Percentiles rank a stretch among this genome's conserved stretches.
Evolutionary conservation across 768 basidiomycete genomes (phyloP).

Genomic region (Mrakia blollopis): DNA sequence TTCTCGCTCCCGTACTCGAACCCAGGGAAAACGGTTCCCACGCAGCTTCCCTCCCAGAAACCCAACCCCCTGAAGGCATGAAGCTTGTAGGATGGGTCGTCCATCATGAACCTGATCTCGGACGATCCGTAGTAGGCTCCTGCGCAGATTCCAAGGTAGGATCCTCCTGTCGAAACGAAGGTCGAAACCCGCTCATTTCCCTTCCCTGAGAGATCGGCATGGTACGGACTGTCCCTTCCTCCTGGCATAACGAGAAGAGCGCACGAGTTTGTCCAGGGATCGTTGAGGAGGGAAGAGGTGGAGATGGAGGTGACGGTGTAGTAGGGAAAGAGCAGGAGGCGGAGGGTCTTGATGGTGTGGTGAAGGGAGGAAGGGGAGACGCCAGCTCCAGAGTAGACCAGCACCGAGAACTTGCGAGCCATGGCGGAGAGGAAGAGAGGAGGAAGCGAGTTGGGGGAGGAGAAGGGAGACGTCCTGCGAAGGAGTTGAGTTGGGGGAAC

Average conservation of each 20-base stretch:
- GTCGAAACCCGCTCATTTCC: slow-evolving; percentile 52
- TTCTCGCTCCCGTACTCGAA: slow-evolving; percentile 49
- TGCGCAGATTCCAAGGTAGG: slow-evolving; percentile 62
- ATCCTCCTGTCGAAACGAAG: slow-evolving; percentile 65
- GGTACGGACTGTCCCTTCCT: slow-evolving; percentile 50
- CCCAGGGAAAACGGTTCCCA: slow-evolving; percentile 48
- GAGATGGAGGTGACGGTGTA: slow-evolving; percentile 73
- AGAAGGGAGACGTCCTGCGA: background rate
- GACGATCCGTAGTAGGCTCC: slow-evolving; percentile 54
- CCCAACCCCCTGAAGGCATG: slow-evolving; percentile 46
- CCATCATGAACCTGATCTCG: slow-evolving; percentile 48
- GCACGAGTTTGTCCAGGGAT: slow-evolving; percentile 76
- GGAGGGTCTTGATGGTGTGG: slow-evolving; percentile 51
- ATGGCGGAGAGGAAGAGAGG: background rate
- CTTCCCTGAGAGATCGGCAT: slow-evolving; percentile 43
- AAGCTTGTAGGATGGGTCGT: slow-evolving; percentile 45
- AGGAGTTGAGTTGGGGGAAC: background rate
- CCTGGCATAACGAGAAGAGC: slow-evolving; percentile 75
- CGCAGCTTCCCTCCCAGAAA: slow-evolving; percentile 49
- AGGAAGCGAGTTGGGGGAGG: background rate
- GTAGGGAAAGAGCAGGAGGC: slow-evolving; percentile 59
- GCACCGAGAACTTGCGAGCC: slow-evolving; percentile 46
- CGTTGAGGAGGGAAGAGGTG: slow-evolving; percentile 54
- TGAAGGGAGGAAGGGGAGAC: slow-evolving; percentile 51
- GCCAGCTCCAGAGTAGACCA: slow-evolving; percentile 65